phyloP scores from a whole-genome alignment of 495 filamentous ascomycete species.

The Talaromyces wortmannii region DNA sequence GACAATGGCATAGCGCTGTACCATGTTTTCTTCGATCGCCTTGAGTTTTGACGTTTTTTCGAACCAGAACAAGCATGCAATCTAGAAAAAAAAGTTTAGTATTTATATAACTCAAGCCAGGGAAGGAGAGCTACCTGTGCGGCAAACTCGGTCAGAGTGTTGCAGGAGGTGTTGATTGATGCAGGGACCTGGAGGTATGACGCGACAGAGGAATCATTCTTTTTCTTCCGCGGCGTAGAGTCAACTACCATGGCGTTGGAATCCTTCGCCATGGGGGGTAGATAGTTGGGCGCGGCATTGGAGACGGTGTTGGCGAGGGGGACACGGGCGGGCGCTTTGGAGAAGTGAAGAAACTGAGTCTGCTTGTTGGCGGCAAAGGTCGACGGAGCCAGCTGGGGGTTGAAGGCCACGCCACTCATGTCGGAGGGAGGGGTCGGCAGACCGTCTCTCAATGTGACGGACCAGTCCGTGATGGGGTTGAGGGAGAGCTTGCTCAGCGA shows the following conservation, averaged over 20 bases:
- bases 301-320: conserved; percentile 16
- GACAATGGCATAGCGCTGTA: conserved; percentile 45
- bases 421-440: conserved; percentile 44
- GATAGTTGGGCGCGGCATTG: conserved; percentile 19
- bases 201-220: conserved; percentile 36
- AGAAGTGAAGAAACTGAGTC: background rate
- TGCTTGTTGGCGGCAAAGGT: conserved; percentile 5
- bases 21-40: conserved; percentile 59
- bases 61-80: conserved; percentile 98
- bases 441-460: conserved; percentile 39
- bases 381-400: conserved; percentile 12
- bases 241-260: conserved; percentile 10
- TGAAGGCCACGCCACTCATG: conserved; percentile 41
- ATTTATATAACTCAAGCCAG: background rate
- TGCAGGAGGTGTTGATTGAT: conserved; percentile 66
- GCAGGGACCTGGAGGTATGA: conserved; percentile 65
- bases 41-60: conserved; percentile 75
- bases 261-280: conserved; percentile 18
- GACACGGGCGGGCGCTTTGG: background rate
- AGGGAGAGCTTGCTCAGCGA: conserved; percentile 4
- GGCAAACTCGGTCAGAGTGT: conserved; percentile 73
- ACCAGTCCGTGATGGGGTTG: conserved; percentile 14
- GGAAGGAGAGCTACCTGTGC: conserved; percentile 54
- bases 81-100: conserved; percentile 35
- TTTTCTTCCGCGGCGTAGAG: conserved; percentile 19